phyloP scores from a whole-genome alignment of 352 stramenopile genomes.

The Phytopythium oedochilum region DNA sequence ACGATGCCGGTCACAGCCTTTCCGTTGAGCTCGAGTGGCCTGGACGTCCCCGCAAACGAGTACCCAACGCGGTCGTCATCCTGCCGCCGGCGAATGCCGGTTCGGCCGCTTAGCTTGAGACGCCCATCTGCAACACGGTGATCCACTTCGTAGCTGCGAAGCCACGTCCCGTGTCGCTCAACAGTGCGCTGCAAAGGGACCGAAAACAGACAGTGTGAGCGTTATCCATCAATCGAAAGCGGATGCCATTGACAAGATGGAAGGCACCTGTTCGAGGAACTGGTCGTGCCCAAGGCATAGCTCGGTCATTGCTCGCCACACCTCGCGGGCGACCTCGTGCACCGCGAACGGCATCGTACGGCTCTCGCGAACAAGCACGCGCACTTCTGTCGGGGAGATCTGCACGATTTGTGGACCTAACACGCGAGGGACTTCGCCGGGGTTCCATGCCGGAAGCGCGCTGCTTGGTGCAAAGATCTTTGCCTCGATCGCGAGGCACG shows the following conservation, averaged over 20 bases:
- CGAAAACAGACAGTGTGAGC: too few species aligned
- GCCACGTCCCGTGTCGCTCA: background rate
- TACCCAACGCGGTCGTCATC: background rate
- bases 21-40: background rate
- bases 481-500: background rate
- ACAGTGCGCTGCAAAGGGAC: background rate
- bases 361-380: background rate
- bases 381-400: background rate
- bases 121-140: background rate
- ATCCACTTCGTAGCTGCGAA: background rate
- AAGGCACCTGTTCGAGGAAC: background rate
- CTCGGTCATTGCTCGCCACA: background rate
- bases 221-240: too few species aligned
- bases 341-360: background rate
- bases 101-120: background rate
- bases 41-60: background rate
- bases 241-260: background rate
- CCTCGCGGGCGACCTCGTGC: background rate
- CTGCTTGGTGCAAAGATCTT: background rate
- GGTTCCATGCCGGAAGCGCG: background rate
- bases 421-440: background rate
- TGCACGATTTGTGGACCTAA: background rate
- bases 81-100: background rate
- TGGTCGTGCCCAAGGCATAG: background rate
- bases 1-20: background rate